Evolutionary conservation across 2,329 filamentous ascomycete genomes (phyloP).

Genomic region (Calonectria pteridis): DNA sequence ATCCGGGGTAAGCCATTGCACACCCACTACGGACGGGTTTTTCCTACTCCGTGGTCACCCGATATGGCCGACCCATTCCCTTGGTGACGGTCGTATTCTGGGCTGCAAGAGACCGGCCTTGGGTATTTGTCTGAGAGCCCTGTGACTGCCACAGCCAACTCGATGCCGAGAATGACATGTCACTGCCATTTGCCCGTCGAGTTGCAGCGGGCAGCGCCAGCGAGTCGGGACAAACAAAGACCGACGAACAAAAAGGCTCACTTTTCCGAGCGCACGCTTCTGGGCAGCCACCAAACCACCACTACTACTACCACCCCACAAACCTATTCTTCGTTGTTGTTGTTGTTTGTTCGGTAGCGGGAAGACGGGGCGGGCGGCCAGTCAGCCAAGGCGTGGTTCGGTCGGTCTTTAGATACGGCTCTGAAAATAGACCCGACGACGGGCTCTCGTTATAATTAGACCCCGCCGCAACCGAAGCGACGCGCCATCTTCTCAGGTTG

Average conservation of each 20-base stretch:
- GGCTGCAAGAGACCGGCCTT: slow-evolving; percentile 8
- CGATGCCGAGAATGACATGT: slow-evolving; percentile 3
- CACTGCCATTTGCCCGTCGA: background rate
- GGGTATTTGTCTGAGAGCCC: background rate
- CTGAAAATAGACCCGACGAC: slow-evolving; percentile 8
- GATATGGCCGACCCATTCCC: background rate
- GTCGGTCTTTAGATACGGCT: background rate
- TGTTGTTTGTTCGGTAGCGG: background rate
- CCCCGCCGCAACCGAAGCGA: slow-evolving; percentile 22
- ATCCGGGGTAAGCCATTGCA: slow-evolving; percentile 19
- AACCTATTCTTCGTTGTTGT: background rate
- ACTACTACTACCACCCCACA: background rate
- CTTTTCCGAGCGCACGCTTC: background rate
- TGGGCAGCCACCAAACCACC: too few species aligned
- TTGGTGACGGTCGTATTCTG: background rate
- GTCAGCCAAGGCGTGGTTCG: background rate
- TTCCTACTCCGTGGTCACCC: slow-evolving; percentile 20
- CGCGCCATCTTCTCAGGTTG: background rate
- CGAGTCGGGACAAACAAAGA: background rate
- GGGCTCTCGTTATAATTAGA: slow-evolving; percentile 15
- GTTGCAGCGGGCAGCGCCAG: background rate
- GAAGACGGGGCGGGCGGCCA: background rate
- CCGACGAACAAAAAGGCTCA: background rate
- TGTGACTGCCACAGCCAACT: slow-evolving; percentile 9
- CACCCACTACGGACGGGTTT: background rate